These are phyloP conservation scores for Lasiodiplodia citricola DNA, from an alignment of 2,329 filamentous ascomycete genomes.

Conservation along the genomic window DNA sequence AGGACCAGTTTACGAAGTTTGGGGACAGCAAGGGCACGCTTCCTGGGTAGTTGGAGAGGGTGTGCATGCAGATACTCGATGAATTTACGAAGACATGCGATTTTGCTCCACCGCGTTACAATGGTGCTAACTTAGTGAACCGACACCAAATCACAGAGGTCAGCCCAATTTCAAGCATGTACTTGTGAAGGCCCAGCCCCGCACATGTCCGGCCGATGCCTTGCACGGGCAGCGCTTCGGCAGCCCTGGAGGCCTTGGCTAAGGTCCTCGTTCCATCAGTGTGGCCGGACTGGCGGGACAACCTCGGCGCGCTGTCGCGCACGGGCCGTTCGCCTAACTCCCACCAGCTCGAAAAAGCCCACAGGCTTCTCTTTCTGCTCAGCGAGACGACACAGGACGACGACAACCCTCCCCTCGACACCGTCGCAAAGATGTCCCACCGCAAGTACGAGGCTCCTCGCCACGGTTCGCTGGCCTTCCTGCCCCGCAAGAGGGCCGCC, in stretches of 20 bases:
- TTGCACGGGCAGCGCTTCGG: not conserved
- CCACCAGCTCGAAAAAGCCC: constrained; percentile 23
- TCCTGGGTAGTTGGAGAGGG: no score
- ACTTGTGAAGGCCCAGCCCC: not conserved
- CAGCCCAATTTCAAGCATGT: no score
- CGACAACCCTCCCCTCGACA: constrained; percentile 15
- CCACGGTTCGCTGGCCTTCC: constrained; percentile 75
- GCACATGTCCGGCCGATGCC: not conserved
- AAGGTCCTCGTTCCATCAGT: not conserved
- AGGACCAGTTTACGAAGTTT: no score
- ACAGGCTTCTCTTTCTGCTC: constrained; percentile 7
- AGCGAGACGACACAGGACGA: constrained; percentile 25
- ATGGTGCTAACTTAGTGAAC: no score
- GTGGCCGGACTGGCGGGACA: not conserved
- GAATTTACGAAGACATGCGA: no score
- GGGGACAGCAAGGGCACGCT: no score
- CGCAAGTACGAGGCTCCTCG: constrained; percentile 85
- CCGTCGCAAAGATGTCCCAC: constrained; percentile 56
- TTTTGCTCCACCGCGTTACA: no score
- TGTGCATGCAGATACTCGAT: no score
- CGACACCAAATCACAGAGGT: not conserved
- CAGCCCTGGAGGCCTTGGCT: no score
- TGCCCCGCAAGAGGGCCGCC: constrained; percentile 80
- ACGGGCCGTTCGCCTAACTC: constrained; percentile 20
- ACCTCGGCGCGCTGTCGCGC: not conserved